Conservation (phyloP, 2,329 filamentous ascomycete genomes). For the Xylaria multiplex region DNA sequence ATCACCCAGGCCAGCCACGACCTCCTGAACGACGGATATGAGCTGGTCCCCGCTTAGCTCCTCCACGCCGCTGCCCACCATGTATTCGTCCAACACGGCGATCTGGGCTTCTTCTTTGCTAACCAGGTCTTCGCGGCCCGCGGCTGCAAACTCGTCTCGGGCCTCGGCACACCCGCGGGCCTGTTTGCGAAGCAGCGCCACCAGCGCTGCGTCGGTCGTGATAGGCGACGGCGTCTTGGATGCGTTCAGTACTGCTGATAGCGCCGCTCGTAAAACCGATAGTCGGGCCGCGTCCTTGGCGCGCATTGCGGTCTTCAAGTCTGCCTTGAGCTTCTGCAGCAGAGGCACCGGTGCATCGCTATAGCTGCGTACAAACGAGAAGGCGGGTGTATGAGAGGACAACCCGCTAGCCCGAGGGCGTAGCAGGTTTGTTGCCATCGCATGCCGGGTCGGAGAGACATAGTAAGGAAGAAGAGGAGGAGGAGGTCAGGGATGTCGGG, state of each 20-base stretch:
- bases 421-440: conserved; percentile 43
- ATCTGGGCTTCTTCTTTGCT: conserved; percentile 76
- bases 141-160: conserved; percentile 69
- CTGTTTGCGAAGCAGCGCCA: conserved; percentile 73
- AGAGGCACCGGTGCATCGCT: conserved; percentile 52
- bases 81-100: conserved; percentile 72
- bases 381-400: conserved; percentile 5
- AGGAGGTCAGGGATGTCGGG: background rate
- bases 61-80: conserved; percentile 67
- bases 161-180: conserved; percentile 68
- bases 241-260: conserved; percentile 77
- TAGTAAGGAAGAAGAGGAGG: background rate
- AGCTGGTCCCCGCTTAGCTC: conserved; percentile 69
- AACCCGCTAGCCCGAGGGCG: conserved; percentile 22
- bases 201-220: conserved; percentile 74
- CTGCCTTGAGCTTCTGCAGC: conserved; percentile 64
- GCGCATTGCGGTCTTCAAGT: conserved; percentile 74
- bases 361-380: conserved; percentile 37
- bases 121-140: conserved; percentile 73
- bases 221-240: conserved; percentile 78
- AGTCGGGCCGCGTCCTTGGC: conserved; percentile 72
- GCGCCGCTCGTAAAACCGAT: conserved; percentile 72
- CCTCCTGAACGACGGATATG: conserved; percentile 60
- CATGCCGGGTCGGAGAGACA: conserved; percentile 42
- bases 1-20: conserved; percentile 61